Percentiles rank a stretch among this genome's conserved stretches.
These are phyloP conservation scores for Penicillium sclerotiorum DNA, from an alignment of 2,329 filamentous ascomycete genomes.

Conservation along the genomic window DNA sequence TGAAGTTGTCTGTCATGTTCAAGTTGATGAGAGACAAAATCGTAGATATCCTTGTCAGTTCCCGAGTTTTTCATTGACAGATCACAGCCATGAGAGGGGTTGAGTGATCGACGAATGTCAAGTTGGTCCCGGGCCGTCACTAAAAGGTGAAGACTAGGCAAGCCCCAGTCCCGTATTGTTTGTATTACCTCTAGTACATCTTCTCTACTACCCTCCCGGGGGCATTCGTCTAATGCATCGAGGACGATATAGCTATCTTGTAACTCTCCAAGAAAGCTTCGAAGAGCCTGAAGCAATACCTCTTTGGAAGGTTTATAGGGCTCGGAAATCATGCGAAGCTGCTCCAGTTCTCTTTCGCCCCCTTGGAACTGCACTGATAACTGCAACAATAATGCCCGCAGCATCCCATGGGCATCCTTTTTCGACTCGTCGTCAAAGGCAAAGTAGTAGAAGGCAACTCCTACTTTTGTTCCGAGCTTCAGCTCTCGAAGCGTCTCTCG, in stretches of 20 bases:
- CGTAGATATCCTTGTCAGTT: slow-evolving; percentile 25
- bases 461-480: slow-evolving; percentile 10
- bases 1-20: slow-evolving; percentile 17
- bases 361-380: slow-evolving; percentile 23
- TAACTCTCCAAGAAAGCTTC: slow-evolving; percentile 1
- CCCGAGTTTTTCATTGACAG: slow-evolving; percentile 5
- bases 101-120: slow-evolving; percentile 8
- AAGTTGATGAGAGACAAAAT: slow-evolving; percentile 23
- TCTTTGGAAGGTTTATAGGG: not conserved
- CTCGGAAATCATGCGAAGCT: slow-evolving; percentile 6
- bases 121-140: slow-evolving; percentile 25
- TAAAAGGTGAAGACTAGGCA: slow-evolving; percentile 27
- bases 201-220: slow-evolving; percentile 8
- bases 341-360: slow-evolving; percentile 16
- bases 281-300: slow-evolving; percentile 1
- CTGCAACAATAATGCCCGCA: slow-evolving; percentile 32
- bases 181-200: slow-evolving; percentile 2
- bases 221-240: slow-evolving; percentile 19
- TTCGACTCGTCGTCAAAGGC: slow-evolving; percentile 31
- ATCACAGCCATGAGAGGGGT: not conserved
- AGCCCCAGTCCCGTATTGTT: slow-evolving; percentile 2
- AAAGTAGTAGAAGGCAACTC: slow-evolving; percentile 23
- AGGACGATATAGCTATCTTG: slow-evolving; percentile 8
- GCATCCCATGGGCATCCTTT: slow-evolving; percentile 23
- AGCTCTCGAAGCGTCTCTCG: slow-evolving; percentile 6